Conservation (phyloP, 306 rosid species). For the Lathyrus aphaca region DNA sequence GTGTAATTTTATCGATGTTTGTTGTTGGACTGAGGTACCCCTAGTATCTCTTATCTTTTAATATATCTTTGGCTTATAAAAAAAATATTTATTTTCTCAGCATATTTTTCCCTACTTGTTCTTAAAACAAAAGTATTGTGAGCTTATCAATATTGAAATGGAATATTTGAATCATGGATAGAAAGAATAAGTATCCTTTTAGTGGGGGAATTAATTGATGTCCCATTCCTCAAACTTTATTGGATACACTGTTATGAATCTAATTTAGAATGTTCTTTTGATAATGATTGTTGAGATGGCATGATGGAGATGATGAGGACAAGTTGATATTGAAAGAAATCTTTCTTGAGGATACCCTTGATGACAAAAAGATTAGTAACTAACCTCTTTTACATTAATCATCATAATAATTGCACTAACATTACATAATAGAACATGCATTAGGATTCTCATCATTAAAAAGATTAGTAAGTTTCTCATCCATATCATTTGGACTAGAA, state of each 20-base stretch:
- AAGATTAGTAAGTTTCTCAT: slow-evolving; percentile 58
- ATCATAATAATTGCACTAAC: background rate
- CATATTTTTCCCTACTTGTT: background rate
- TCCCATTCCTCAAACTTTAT: background rate
- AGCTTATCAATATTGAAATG: background rate
- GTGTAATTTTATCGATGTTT: too few species aligned
- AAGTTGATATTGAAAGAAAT: slow-evolving; percentile 5
- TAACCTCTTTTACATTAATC: background rate
- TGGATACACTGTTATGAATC: background rate
- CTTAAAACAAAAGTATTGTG: background rate
- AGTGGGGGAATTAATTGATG: background rate
- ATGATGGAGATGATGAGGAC: background rate
- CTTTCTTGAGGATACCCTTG: background rate
- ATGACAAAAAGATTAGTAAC: background rate
- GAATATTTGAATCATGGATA: slow-evolving; percentile 1
- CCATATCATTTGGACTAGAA: slow-evolving; percentile 52
- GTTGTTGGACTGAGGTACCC: too few species aligned
- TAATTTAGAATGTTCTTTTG: background rate
- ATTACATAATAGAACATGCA: slow-evolving; percentile 76
- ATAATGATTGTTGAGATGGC: background rate
- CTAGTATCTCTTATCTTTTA: too few species aligned
- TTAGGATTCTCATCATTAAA: slow-evolving; percentile 89
- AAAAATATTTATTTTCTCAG: background rate
- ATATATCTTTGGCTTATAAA: too few species aligned
- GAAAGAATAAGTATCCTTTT: background rate